These are phyloP conservation scores for Diophrys sp. DNA, from an alignment of 73 alveolate genomes.

Conservation along the genomic window DNA sequence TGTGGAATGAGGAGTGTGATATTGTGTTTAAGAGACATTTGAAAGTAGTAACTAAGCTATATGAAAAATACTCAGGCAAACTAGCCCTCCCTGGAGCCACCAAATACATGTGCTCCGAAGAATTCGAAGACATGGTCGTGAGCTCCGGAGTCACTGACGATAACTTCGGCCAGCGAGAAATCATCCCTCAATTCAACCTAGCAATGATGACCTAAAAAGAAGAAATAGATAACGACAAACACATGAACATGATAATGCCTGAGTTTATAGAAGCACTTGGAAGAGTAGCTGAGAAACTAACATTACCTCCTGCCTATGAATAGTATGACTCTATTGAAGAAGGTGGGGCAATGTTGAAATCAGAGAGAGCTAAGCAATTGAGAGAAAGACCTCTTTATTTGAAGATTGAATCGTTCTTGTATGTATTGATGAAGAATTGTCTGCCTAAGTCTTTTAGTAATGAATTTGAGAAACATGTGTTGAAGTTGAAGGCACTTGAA, in stretches of 20 bases:
- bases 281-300: conserved; percentile 71
- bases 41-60: conserved; percentile 43
- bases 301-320: conserved; percentile 26
- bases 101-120: conserved; percentile 64
- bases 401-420: conserved; percentile 10
- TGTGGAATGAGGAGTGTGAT: conserved; percentile 66
- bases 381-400: conserved; percentile 6
- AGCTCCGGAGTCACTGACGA: conserved; percentile 44
- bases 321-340: conserved; percentile 2
- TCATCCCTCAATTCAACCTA: conserved; percentile 59
- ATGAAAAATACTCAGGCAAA: conserved; percentile 37
- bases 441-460: not conserved
- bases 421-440: not conserved
- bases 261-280: conserved; percentile 80
- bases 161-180: conserved; percentile 63
- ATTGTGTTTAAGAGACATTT: conserved; percentile 34
- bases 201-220: conserved; percentile 79
- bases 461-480: not conserved
- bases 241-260: conserved; percentile 64
- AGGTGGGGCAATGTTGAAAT: not conserved
- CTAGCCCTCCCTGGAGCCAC: conserved; percentile 45
- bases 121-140: conserved; percentile 55
- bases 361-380: not conserved
- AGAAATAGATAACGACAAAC: conserved; percentile 68
- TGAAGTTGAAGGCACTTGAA: not conserved